Base-by-base conservation (phyloP, 2,329 filamentous ascomycete genomes). In the Diaporthe humulicola region DNA sequence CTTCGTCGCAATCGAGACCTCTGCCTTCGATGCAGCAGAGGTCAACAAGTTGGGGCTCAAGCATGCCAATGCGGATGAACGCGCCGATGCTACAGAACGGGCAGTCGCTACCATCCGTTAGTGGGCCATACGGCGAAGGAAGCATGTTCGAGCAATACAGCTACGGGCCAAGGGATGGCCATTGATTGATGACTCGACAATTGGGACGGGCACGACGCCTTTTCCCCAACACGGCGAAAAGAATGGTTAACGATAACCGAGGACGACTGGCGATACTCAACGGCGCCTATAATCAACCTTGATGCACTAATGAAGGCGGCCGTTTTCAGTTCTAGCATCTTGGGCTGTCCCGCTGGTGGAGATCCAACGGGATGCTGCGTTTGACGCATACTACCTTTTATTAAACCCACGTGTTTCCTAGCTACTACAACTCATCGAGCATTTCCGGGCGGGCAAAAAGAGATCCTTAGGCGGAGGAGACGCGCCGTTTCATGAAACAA, bases 11-110 rank as follows among this genome's bases (percentile, higher is more conserved):
- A 22, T 74, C 74, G 28, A 74, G 74, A 33, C 50, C 52, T 9
- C 73, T 76, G 0, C 74, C 72, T 33, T 70, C 72, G 28, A 74
- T 76, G 72, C 60, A 66, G 14, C 74, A 76, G 30, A 73, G 69
- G 40, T 42, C 70, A 15, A 58, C 71, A n/a, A 73, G 64, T 33
- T 52, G 73, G 38, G 71, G 60, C 22, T 73, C 60, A 33, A 64
- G 57, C 42, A 50, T 72, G 33, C 73, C 73, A 10, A 64, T 76
- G 72, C 64, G 73, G 40, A 70, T 76, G 30, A 67, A 67, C 54
- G 70, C 66, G 48, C 56, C 74, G 15, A 70, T 70, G 30, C 12
- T 70, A 22, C 73, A 71, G 15, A 74, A 76, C 28, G 73, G 54
- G 14, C 74, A 74, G 25, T 56, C 70, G 17, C 36, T 72, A 4